Evolutionary conservation across 1,284 basidiomycete species (phyloP), one percentile per base, ranked within the genome.

Genomic region (Boletellus deceptivus): DNA sequence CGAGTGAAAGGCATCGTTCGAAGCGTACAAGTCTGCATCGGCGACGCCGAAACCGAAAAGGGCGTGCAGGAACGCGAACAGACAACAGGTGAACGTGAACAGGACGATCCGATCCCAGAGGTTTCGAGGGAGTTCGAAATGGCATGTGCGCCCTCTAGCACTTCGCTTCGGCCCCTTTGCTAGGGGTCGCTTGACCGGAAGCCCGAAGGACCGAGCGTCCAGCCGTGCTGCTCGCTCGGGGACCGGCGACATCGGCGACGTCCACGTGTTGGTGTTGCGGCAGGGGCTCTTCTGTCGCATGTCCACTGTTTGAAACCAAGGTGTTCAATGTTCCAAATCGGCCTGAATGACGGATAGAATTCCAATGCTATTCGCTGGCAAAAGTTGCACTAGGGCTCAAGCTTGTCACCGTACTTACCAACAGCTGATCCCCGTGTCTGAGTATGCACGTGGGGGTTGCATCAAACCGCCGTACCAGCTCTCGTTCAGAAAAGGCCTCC

Each of bases 61-160:
- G 43, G 67, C 65, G 24, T 43, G 63, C 46, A 69, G 34, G 52
- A 66, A 68, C 46, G 34, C 29, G 29, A 68, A 44, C 25, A 66
- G 37, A 39, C 57, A 60, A 29, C 53, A 68, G 33, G 20, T 48
- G 55, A 66, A 70, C 50, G 61, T 34, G 47, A 57, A 9, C 17
- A 67, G 33, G 46, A 68, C 33, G 48, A 59, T 31, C 40, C 51
- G 56, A 20, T 68, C 63, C 56, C 55, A 58, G 25, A 50, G 45
- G n/a, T 41, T 49, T 43, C 43, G 49, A 49, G 60, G 51, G 43
- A 41, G 51, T 33, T 46, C 37, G 41, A 54, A 25, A 11, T 41
- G 3, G 20, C 39, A 18, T 20, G 37, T 13, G 22, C 18, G 43
- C 11, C 10, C 14, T 18, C 43, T 34, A 6, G 18, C 6, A 20